A percentile compares a stretch with the other conserved stretches of the same genome.
phyloP scores from a whole-genome alignment of 768 basidiomycete genomes.

The Flagelloscypha sp. region DNA sequence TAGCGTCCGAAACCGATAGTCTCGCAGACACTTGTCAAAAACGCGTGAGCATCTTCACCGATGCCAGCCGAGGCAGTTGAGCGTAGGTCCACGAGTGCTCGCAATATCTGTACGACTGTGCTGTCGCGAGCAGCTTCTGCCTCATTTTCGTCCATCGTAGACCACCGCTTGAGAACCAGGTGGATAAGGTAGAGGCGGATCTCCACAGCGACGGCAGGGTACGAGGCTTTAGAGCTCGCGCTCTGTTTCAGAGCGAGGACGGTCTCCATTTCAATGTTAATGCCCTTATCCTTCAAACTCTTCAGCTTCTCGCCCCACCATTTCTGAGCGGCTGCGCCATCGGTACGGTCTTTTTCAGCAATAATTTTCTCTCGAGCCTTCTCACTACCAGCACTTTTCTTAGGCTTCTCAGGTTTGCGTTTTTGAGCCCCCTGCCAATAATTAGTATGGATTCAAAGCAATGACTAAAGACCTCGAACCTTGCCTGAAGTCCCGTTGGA shows the following conservation, averaged over 20 bases:
- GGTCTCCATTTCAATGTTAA: slow-evolving; percentile 23
- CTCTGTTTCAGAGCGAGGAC: slow-evolving; percentile 37
- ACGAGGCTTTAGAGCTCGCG: slow-evolving; percentile 31
- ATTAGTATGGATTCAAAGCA: too few relatives aligned
- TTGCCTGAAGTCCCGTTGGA: slow-evolving; percentile 7
- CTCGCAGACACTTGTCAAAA: slow-evolving; percentile 31
- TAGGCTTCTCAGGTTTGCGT: too few relatives aligned
- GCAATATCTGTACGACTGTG: slow-evolving; percentile 38
- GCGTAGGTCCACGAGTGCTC: slow-evolving; percentile 31
- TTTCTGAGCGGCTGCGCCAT: slow-evolving; percentile 26
- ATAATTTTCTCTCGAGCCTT: slow-evolving; percentile 36
- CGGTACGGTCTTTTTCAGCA: slow-evolving; percentile 34
- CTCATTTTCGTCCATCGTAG: slow-evolving; percentile 33
- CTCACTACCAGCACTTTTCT: slow-evolving; percentile 21
- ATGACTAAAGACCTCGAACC: too few relatives aligned
- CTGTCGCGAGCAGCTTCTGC: slow-evolving; percentile 32
- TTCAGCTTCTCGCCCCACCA: slow-evolving; percentile 52
- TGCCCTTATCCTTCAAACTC: slow-evolving; percentile 24
- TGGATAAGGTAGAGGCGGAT: slow-evolving; percentile 45
- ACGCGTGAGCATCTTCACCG: slow-evolving; percentile 20
- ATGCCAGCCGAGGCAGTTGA: slow-evolving; percentile 28
- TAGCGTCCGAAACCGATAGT: slow-evolving; percentile 42
- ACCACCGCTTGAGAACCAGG: slow-evolving; percentile 45
- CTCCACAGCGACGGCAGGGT: slow-evolving; percentile 43
- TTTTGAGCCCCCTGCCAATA: too few relatives aligned